These are phyloP conservation scores for Setaria viridis DNA, from an alignment of 202 grass and related monocot genomes.

Conservation along the genomic window DNA sequence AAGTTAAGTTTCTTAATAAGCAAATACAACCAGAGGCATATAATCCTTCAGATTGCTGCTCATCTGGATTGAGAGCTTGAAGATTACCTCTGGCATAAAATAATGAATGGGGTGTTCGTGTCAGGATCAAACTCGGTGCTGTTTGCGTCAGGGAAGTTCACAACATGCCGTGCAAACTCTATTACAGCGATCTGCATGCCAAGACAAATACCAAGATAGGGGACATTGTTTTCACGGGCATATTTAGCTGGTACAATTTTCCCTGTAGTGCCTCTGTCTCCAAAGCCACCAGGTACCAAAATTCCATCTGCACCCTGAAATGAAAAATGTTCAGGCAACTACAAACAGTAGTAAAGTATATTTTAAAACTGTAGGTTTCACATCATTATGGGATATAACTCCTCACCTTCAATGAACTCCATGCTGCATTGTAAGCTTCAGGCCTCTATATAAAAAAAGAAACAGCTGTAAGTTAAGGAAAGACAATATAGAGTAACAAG, in stretches of 20 bases:
- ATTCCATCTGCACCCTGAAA: constrained; percentile 81
- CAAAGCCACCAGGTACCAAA: constrained; percentile 95
- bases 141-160: constrained; percentile 71
- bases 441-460: constrained; percentile 38
- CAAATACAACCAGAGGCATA: constrained; percentile 13
- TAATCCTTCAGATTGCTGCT: background rate
- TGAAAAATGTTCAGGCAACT: constrained; percentile 16
- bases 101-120: constrained; percentile 63
- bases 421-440: constrained; percentile 71
- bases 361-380: too few relatives aligned
- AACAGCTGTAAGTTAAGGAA: constrained; percentile 21
- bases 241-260: constrained; percentile 84
- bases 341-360: too few relatives aligned
- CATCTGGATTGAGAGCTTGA: too few relatives aligned
- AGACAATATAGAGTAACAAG: constrained; percentile 17
- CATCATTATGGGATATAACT: background rate
- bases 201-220: constrained; percentile 90
- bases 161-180: constrained; percentile 75
- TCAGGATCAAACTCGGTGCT: constrained; percentile 83
- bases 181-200: constrained; percentile 94
- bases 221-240: constrained; percentile 84
- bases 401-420: constrained; percentile 72
- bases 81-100: constrained; percentile 95
- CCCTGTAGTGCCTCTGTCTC: constrained; percentile 83
- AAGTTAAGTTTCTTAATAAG: constrained; percentile 8